Evolutionary conservation across 768 basidiomycete species (phyloP).

Genomic region (Lentinus tigrinus): DNA sequence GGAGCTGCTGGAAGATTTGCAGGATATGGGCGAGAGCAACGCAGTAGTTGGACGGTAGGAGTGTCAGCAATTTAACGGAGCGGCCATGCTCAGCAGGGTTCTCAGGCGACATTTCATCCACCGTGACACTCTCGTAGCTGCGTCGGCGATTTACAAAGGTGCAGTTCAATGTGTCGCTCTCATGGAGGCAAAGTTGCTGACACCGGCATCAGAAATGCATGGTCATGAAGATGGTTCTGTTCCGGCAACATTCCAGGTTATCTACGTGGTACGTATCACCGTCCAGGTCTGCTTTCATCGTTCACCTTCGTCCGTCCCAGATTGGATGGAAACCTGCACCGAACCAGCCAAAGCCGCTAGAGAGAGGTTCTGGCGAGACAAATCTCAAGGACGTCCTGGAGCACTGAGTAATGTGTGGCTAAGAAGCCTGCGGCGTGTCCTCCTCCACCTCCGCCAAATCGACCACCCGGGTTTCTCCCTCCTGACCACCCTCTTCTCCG

Average conservation of each 20-base stretch:
- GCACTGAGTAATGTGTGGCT: neutral
- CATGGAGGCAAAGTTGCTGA: neutral
- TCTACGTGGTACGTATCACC: slow-evolving; percentile 72
- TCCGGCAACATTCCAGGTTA: slow-evolving; percentile 94
- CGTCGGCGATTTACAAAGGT: slow-evolving; percentile 92
- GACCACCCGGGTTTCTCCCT: slow-evolving; percentile 17
- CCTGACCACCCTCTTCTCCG: slow-evolving; percentile 13
- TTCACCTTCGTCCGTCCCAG: slow-evolving; percentile 34
- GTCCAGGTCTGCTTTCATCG: too few species aligned
- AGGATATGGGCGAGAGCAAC: slow-evolving; percentile 95
- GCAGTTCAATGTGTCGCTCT: neutral
- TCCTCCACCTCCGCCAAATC: slow-evolving; percentile 13
- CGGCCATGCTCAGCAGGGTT: neutral
- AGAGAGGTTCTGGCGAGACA: slow-evolving; percentile 59
- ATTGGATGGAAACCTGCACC: slow-evolving; percentile 83
- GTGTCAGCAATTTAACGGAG: neutral
- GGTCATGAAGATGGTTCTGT: slow-evolving; percentile 80
- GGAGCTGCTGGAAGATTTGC: slow-evolving; percentile 92
- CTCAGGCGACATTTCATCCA: slow-evolving; percentile 64
- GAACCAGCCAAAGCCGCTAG: slow-evolving; percentile 63
- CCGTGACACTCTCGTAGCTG: slow-evolving; percentile 86
- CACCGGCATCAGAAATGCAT: slow-evolving; percentile 67
- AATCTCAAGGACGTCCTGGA: slow-evolving; percentile 61
- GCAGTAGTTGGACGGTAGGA: slow-evolving; percentile 80
- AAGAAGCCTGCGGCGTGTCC: neutral